Conservation (phyloP, 2,329 filamentous ascomycete species). For the Epichloe festucae region DNA sequence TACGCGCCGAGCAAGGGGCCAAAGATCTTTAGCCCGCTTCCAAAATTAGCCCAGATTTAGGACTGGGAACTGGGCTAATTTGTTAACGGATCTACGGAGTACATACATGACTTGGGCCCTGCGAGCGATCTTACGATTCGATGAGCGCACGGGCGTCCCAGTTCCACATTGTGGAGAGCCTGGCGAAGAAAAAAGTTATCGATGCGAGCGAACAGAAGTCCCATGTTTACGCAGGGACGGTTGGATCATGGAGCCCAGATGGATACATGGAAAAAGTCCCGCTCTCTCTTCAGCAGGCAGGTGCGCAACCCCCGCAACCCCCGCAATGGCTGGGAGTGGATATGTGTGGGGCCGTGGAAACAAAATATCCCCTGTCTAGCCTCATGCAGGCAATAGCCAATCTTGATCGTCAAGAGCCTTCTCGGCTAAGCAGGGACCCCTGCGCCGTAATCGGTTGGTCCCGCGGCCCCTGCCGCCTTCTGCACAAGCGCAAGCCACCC, state of each 20-base stretch:
- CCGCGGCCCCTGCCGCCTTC: slow-evolving; percentile 31
- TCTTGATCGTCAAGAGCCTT: slow-evolving; percentile 23
- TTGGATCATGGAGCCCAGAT: no score
- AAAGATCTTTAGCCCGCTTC: background rate
- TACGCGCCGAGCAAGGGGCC: slow-evolving; percentile 9
- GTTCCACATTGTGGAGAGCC: background rate
- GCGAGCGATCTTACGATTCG: background rate
- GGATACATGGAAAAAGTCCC: no score
- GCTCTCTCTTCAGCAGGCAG: no score
- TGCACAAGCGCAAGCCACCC: slow-evolving; percentile 26
- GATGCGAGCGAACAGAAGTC: no score
- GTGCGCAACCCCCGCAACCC: no score
- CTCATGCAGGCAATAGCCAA: slow-evolving; percentile 25
- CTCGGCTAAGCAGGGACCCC: slow-evolving; percentile 10
- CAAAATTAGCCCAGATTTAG: slow-evolving; percentile 10
- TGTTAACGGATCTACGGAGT: background rate
- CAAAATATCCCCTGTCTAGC: slow-evolving; percentile 9
- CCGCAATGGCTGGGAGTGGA: background rate
- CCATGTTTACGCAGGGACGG: no score
- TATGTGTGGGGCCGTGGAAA: background rate
- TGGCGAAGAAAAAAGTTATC: no score
- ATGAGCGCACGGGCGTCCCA: background rate
- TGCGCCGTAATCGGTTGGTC: slow-evolving; percentile 31
- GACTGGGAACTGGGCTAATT: slow-evolving; percentile 8
- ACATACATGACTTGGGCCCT: background rate